A percentile compares a stretch with the other conserved stretches of the same genome.
phyloP scores from a whole-genome alignment of 768 basidiomycete genomes.

The Hygrophoropsis aurantiaca region DNA sequence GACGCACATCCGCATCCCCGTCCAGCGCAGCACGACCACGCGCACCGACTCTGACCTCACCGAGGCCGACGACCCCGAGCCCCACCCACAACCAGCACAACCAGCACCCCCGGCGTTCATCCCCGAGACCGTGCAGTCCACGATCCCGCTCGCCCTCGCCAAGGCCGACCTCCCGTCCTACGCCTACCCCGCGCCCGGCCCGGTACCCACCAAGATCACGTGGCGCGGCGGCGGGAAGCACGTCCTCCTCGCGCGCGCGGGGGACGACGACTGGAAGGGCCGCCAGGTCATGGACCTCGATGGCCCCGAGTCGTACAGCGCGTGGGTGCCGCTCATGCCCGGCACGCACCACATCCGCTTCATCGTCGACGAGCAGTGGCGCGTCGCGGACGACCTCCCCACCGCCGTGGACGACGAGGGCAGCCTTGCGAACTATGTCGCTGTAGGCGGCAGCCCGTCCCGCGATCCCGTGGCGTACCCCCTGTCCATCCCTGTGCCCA shows the following conservation, averaged over 20 bases:
- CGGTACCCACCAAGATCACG: constrained; percentile 51
- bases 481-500: constrained; percentile 31
- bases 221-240: constrained; percentile 67
- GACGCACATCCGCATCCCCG: constrained; percentile 42
- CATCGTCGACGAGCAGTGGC: constrained; percentile 89
- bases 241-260: constrained; percentile 69
- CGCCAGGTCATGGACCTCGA: constrained; percentile 61
- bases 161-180: too few relatives aligned
- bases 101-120: constrained; percentile 40
- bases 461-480: constrained; percentile 23
- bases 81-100: constrained; percentile 25
- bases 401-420: constrained; percentile 94
- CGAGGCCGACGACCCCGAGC: constrained; percentile 35
- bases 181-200: too few relatives aligned
- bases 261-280: constrained; percentile 77
- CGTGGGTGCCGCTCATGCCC: constrained; percentile 61
- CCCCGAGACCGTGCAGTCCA: constrained; percentile 60
- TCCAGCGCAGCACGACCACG: constrained; percentile 19
- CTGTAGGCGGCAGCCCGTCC: constrained; percentile 61
- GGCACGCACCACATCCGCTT: constrained; percentile 95
- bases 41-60: constrained; percentile 30
- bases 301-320: too few relatives aligned
- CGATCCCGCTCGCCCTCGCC: constrained; percentile 55
- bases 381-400: constrained; percentile 75
- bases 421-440: constrained; percentile 91